Conservation (phyloP, 768 basidiomycete genomes). For the Megacollybia marginata region DNA sequence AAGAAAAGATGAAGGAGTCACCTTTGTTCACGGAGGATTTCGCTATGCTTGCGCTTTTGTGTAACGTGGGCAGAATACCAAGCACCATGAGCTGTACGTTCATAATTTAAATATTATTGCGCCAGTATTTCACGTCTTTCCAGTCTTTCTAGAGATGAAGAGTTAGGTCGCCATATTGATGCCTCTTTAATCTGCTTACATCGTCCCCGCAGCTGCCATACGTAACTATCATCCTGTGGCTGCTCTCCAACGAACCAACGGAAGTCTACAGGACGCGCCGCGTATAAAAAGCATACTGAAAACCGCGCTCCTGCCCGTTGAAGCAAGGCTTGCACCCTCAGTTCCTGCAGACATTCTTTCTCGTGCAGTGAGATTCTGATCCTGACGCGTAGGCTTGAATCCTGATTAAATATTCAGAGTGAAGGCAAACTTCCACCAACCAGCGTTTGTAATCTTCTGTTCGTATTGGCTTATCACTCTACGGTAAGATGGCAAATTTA, state of each 20-base stretch:
- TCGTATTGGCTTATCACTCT: slow-evolving; percentile 59
- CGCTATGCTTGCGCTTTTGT: slow-evolving; percentile 66
- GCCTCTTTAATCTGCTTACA: no score
- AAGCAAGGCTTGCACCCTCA: slow-evolving; percentile 37
- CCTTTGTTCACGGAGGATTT: slow-evolving; percentile 57
- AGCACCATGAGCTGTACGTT: slow-evolving; percentile 76
- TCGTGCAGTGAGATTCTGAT: slow-evolving; percentile 35
- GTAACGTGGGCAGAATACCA: slow-evolving; percentile 76
- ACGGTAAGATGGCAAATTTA: slow-evolving; percentile 23
- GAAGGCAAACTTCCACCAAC: slow-evolving; percentile 55
- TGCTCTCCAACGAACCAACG: slow-evolving; percentile 57
- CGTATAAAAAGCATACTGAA: slow-evolving; percentile 73
- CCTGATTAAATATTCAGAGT: slow-evolving; percentile 21
- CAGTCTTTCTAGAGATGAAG: slow-evolving; percentile 78
- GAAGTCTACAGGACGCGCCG: slow-evolving; percentile 72
- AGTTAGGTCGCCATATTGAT: slow-evolving; percentile 22
- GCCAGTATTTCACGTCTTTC: not conserved
- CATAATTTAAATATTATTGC: not conserved
- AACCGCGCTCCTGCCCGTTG: slow-evolving; percentile 41
- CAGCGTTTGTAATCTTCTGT: slow-evolving; percentile 63
- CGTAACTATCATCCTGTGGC: slow-evolving; percentile 77
- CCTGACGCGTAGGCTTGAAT: slow-evolving; percentile 1
- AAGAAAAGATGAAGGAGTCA: slow-evolving; percentile 62
- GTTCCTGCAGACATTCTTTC: slow-evolving; percentile 52
- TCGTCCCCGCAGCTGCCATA: slow-evolving; percentile 26